Evolutionary conservation across 768 basidiomycete species (phyloP).

Genomic region (Phlebiopsis flavidoalba): DNA sequence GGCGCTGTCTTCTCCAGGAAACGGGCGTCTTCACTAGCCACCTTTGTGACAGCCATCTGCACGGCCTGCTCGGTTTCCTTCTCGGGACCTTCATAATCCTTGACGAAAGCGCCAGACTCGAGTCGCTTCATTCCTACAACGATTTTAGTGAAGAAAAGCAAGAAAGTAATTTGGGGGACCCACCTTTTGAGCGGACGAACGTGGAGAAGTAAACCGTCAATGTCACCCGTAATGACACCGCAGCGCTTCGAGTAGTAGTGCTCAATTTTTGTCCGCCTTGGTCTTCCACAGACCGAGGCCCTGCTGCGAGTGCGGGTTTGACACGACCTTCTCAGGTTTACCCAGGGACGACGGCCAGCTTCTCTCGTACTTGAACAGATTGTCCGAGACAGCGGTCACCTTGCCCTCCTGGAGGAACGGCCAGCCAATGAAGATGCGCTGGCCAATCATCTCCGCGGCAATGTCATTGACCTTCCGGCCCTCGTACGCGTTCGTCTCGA

Average conservation of each 20-base stretch:
- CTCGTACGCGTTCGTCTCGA: conserved; percentile 75
- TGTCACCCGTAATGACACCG: conserved; percentile 78
- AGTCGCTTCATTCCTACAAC: conserved; percentile 77
- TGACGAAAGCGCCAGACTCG: conserved; percentile 87
- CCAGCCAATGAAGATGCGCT: conserved; percentile 81
- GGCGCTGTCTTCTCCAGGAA: conserved; percentile 79
- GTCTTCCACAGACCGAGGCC: conserved; percentile 72
- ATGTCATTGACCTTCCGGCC: conserved; percentile 63
- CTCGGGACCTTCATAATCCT: conserved; percentile 83
- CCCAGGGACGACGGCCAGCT: conserved; percentile 43
- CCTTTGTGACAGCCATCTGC: conserved; percentile 78
- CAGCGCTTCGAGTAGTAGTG: conserved; percentile 81
- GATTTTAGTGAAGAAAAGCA: neutral
- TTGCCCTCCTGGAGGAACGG: conserved; percentile 92
- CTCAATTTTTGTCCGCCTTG: conserved; percentile 80
- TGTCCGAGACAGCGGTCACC: conserved; percentile 84
- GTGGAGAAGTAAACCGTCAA: conserved; percentile 79
- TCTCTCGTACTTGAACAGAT: conserved; percentile 82
- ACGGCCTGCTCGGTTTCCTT: conserved; percentile 84
- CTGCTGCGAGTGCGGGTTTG: conserved; percentile 68
- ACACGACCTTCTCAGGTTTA: conserved; percentile 49
- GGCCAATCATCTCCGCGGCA: conserved; percentile 69
- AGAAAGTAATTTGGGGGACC: conserved; percentile 12
- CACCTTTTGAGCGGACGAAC: conserved; percentile 90
- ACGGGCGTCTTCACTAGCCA: conserved; percentile 85